Base-by-base conservation (phyloP, 176 grass and related monocot species). In the Thalia dealbata region DNA sequence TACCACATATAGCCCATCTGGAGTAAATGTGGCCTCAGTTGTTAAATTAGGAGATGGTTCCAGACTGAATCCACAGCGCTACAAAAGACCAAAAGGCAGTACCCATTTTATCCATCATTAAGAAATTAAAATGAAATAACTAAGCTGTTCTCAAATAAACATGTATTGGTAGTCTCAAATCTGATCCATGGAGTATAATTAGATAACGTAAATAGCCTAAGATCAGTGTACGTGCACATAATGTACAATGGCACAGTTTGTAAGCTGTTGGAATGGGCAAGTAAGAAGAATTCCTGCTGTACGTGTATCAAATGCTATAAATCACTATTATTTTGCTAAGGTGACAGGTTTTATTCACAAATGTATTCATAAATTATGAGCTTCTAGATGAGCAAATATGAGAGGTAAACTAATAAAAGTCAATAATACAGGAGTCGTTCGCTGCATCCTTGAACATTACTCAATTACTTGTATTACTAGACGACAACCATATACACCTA, bases 41-140 rank as follows among this genome's bases (percentile, higher is more conserved):
- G 77, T 84, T 76, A 86, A 69, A 82, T 86, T 90, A 19, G 90
- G 90, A 84, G 90, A 99, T 80, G 95, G 81, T 67, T 97, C 95
- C 54, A 97, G 81, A 86, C 87, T 97, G 79, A 97, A 97, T 72
- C 85, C 90, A 88, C 95, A 97, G 43, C 81, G 88, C 95, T 97
- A 73, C 76, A 88, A 52, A 44, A 52, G 73, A 26, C 32, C 0
- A 41, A 80, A 74, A 0, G 12, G 26, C 52, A 32, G 30, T 19
- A 46, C 48, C 21, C 29, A 74, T 32, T 58, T 58, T 42, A 71
- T 27, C 10, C 44, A 71, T 48, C 69, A 71, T 42, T 41, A 67
- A 67, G 26, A 7, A 42, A 67, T 42, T 7, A 67, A 42, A 9
- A 67, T 21, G 8, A 67, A n/a, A n/a, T n/a, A 38, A 38, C 32